Conservation (phyloP, 352 stramenopile genomes). For the Phytopythium chamaehyphon region DNA sequence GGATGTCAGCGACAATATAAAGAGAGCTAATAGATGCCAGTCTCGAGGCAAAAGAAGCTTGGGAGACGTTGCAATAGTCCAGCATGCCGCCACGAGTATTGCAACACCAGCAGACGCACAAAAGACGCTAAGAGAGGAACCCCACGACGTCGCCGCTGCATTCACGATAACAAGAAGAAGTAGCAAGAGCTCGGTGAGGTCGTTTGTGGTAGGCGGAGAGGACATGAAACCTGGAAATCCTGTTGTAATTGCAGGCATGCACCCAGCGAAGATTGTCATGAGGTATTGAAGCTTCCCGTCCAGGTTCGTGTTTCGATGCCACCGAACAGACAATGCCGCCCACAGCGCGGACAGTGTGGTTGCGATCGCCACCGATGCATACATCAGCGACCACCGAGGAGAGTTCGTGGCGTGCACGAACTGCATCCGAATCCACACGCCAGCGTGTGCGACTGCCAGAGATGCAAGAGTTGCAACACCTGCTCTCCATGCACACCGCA, state of each 20-base stretch:
- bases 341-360: constrained; percentile 13
- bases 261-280: constrained; percentile 22
- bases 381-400: constrained; percentile 22
- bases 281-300: constrained; percentile 15
- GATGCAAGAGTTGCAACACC: constrained; percentile 25
- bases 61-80: constrained; percentile 17
- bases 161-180: constrained; percentile 50
- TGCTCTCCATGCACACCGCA: constrained; percentile 29
- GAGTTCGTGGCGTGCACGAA: constrained; percentile 13
- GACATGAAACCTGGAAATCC: not conserved
- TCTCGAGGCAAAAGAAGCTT: constrained; percentile 22
- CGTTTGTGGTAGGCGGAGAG: not conserved
- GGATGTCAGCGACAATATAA: constrained; percentile 31
- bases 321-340: not conserved
- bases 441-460: constrained; percentile 36
- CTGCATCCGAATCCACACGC: constrained; percentile 20
- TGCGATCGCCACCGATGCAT: constrained; percentile 13
- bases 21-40: constrained; percentile 52
- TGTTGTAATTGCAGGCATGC: constrained; percentile 19
- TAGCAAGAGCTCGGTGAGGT: constrained; percentile 36
- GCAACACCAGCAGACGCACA: constrained; percentile 21
- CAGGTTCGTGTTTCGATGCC: not conserved
- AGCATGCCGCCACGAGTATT: constrained; percentile 20
- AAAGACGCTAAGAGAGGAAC: constrained; percentile 51
- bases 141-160: constrained; percentile 47